Percentiles rank a stretch among this genome's conserved stretches.
Evolutionary conservation across 2,329 filamentous ascomycete species (phyloP).

Genomic region (Talaromyces piceae): DNA sequence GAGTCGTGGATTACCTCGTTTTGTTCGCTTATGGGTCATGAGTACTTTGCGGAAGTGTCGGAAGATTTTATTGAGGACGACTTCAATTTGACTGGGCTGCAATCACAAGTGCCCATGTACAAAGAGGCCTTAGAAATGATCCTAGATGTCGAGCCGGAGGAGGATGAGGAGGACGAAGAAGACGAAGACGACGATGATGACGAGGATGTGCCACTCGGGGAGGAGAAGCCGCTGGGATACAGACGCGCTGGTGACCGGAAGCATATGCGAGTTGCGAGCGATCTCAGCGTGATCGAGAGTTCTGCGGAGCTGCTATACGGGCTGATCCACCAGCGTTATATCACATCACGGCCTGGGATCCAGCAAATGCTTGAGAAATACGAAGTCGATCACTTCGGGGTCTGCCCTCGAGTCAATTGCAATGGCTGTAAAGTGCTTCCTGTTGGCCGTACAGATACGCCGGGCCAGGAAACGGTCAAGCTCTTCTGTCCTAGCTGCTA

Average conservation of each 20-base stretch:
- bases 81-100: constrained; percentile 94
- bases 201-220: constrained; percentile 56
- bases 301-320: constrained; percentile 98
- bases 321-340: constrained; percentile 96
- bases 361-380: constrained; percentile 99
- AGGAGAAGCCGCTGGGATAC: constrained; percentile 40
- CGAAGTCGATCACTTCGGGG: constrained; percentile 90
- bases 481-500: constrained; percentile 95
- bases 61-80: constrained; percentile 99
- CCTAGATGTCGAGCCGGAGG: constrained; percentile 92
- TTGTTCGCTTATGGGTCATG: constrained; percentile 88
- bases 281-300: constrained; percentile 91
- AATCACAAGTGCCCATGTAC: constrained; percentile 95
- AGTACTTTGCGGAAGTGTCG: constrained; percentile 97
- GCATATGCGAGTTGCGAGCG: constrained; percentile 80
- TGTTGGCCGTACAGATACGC: constrained; percentile 88
- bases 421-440: constrained; percentile 83
- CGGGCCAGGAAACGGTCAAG: constrained; percentile 95
- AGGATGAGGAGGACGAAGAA: constrained; percentile 61
- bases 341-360: constrained; percentile 90
- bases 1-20: constrained; percentile 99
- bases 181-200: constrained; percentile 62
- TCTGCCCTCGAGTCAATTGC: constrained; percentile 91
- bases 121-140: constrained; percentile 99
- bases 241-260: constrained; percentile 57